A percentile compares a stretch with the other conserved stretches of the same genome.
phyloP scores from a whole-genome alignment of 1,284 basidiomycete species.

The Coniferiporia sulphurascens region DNA sequence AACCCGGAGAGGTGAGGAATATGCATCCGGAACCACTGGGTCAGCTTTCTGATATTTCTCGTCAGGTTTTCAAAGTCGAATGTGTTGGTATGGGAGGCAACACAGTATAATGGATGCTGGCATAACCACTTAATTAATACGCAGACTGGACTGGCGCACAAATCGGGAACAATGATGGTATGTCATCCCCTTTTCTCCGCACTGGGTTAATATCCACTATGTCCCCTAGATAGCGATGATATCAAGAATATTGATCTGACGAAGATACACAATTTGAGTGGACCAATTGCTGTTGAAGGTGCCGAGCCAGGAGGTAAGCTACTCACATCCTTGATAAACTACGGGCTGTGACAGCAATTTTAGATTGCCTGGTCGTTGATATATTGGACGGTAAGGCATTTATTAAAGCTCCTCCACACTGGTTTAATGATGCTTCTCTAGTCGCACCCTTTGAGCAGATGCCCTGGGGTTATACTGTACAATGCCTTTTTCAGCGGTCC shows the following conservation, averaged over 20 bases:
- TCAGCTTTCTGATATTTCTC: neutral
- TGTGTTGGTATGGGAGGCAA: slow-evolving; percentile 49
- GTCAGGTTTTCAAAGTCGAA: slow-evolving; percentile 67
- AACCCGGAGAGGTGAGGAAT: slow-evolving; percentile 50
- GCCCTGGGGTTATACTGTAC: slow-evolving; percentile 77
- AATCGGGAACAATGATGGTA: slow-evolving; percentile 71
- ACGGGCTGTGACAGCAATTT: neutral
- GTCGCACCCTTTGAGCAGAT: slow-evolving; percentile 70
- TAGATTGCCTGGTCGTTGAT: slow-evolving; percentile 43
- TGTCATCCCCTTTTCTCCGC: slow-evolving; percentile 20
- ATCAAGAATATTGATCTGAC: slow-evolving; percentile 61
- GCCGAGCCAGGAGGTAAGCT: slow-evolving; percentile 77
- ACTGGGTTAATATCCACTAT: neutral
- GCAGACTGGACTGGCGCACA: slow-evolving; percentile 73
- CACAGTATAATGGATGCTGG: slow-evolving; percentile 20
- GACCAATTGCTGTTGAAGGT: slow-evolving; percentile 69
- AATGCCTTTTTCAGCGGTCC: slow-evolving; percentile 19
- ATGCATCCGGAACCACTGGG: slow-evolving; percentile 7
- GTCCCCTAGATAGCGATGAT: slow-evolving; percentile 54
- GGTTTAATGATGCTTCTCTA: slow-evolving; percentile 22
- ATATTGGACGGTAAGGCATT: slow-evolving; percentile 57
- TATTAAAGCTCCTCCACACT: neutral
- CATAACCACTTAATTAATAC: neutral
- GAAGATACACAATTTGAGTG: slow-evolving; percentile 69
- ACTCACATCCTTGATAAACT: slow-evolving; percentile 28